phyloP scores from a whole-genome alignment of 2,329 filamentous ascomycete species.

The Monilinia aucupariae region DNA sequence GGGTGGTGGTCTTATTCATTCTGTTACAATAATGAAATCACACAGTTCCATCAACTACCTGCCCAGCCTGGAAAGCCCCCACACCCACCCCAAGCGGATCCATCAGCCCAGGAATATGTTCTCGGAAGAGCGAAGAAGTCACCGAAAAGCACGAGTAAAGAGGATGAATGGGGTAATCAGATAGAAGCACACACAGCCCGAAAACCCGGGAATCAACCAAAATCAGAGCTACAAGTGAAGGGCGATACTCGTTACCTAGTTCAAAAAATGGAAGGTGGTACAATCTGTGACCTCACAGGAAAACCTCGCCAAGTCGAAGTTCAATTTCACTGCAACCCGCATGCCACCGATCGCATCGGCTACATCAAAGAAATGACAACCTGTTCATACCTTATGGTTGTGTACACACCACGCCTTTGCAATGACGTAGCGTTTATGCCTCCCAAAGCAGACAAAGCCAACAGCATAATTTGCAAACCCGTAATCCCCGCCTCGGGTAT shows the following conservation, averaged over 20 bases:
- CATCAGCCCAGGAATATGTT: conserved; percentile 55
- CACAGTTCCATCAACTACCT: conserved; percentile 66
- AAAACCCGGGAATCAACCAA: conserved; percentile 30
- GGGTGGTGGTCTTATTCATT: conserved; percentile 76
- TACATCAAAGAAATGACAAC: conserved; percentile 69
- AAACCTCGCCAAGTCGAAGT: conserved; percentile 63
- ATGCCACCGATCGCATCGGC: conserved; percentile 58
- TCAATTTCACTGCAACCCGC: conserved; percentile 55
- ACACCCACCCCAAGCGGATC: conserved; percentile 63
- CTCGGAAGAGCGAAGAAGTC: conserved; percentile 49
- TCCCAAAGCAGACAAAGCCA: conserved; percentile 57
- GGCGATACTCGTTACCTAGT: conserved; percentile 65
- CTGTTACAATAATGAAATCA: conserved; percentile 65
- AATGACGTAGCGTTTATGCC: conserved; percentile 69
- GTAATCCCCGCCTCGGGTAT: conserved; percentile 46
- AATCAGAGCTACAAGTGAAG: conserved; percentile 53
- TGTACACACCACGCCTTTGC: conserved; percentile 69
- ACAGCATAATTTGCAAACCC: conserved; percentile 57
- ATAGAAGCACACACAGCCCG: conserved; percentile 28
- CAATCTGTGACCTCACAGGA: conserved; percentile 65
- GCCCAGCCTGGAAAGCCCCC: conserved; percentile 54
- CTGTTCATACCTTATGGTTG: conserved; percentile 68
- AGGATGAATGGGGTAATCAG: conserved; percentile 34
- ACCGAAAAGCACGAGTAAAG: conserved; percentile 31
- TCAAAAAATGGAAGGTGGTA: conserved; percentile 60